These are phyloP conservation scores for Parsonsia alboflavescens DNA, from an alignment of 257 asterid genomes.

Conservation along the genomic window DNA sequence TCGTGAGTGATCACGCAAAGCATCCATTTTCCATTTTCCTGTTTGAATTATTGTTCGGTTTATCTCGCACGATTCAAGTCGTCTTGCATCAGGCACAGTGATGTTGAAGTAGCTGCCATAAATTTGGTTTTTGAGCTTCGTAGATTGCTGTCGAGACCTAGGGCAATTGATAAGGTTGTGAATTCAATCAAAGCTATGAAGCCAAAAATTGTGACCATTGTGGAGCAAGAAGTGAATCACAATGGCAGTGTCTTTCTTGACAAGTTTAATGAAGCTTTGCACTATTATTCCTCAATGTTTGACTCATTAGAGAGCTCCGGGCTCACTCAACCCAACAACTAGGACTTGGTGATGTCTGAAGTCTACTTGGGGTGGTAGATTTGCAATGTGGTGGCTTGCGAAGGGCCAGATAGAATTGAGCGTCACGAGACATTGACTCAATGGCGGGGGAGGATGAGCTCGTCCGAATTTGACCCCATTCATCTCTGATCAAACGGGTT, in stretches of 20 bases:
- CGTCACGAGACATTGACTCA: conserved; percentile 69
- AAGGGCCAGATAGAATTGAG: conserved; percentile 71
- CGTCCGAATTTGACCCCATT: conserved; percentile 62
- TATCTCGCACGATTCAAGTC: too few species aligned
- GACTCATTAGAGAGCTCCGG: conserved; percentile 81
- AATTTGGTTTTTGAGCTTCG: conserved; percentile 84
- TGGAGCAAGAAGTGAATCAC: conserved; percentile 82
- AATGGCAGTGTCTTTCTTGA: conserved; percentile 55
- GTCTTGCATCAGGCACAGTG: conserved; percentile 34
- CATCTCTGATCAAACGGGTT: conserved; percentile 79
- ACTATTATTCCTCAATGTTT: conserved; percentile 82
- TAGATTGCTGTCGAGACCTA: conserved; percentile 44
- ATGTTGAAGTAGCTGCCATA: conserved; percentile 60
- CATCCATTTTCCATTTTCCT: too few species aligned
- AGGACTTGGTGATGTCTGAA: conserved; percentile 77
- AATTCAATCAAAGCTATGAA: conserved; percentile 41
- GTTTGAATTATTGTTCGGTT: too few species aligned
- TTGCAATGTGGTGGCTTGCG: conserved; percentile 85
- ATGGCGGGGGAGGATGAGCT: conserved; percentile 63
- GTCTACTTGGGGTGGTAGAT: conserved; percentile 73
- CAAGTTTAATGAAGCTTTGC: conserved; percentile 81
- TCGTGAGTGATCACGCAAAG: too few species aligned
- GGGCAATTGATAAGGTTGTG: conserved; percentile 52
- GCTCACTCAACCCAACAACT: conserved; percentile 36
- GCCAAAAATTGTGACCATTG: conserved; percentile 69